These are phyloP conservation scores for Pyricularia sp. DNA, from an alignment of 2,329 filamentous ascomycete genomes.

Conservation along the genomic window DNA sequence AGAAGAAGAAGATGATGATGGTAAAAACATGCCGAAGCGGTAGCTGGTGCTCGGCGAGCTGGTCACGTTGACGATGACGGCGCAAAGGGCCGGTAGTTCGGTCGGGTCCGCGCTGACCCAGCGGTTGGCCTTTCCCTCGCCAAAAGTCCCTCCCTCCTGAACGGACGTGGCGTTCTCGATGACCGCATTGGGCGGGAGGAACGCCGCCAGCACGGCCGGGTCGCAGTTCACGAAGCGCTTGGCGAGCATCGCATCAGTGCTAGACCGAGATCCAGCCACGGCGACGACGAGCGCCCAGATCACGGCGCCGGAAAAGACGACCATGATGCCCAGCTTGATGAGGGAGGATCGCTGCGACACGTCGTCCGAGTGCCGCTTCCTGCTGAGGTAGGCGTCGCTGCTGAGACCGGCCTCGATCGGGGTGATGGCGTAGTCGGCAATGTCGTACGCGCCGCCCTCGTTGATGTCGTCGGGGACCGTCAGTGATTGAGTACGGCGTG, in stretches of 20 bases:
- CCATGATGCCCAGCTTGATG: background rate
- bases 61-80: slow-evolving; percentile 23
- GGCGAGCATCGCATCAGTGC: background rate
- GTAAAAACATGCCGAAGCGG: slow-evolving; percentile 3
- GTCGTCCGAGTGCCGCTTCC: background rate
- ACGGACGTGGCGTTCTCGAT: slow-evolving; percentile 3
- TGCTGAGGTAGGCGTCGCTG: background rate
- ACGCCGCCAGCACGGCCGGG: background rate
- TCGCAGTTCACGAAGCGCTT: background rate
- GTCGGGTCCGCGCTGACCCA: slow-evolving; percentile 17
- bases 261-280: background rate
- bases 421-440: background rate
- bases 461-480: background rate
- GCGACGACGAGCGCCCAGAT: background rate
- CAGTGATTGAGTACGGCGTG: background rate
- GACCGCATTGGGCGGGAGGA: background rate
- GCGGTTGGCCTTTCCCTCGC: slow-evolving; percentile 13
- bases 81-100: slow-evolving; percentile 25
- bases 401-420: background rate
- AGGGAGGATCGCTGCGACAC: background rate
- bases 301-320: background rate
- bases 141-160: slow-evolving; percentile 22
- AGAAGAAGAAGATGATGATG: too few relatives aligned
- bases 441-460: background rate
- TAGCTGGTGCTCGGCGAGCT: slow-evolving; percentile 11